Evolutionary conservation across 768 basidiomycete species (phyloP).

Genomic region (Xanthoconium purpureum): DNA sequence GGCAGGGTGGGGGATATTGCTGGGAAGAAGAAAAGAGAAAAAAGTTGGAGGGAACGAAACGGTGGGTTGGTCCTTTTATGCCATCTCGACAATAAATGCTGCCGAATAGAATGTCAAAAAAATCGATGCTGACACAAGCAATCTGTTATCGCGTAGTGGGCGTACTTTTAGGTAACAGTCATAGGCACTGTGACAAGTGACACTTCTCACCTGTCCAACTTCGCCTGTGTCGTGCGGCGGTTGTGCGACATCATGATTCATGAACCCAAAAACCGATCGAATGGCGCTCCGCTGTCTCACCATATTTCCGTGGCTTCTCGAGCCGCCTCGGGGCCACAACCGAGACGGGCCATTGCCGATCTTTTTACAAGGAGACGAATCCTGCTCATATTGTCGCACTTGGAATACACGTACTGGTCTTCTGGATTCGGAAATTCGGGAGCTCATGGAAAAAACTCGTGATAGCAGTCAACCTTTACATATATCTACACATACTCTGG

Average conservation of each 20-base stretch:
- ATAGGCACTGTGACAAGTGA: neutral
- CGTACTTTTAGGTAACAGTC: constrained; percentile 1
- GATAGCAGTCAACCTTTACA: no score
- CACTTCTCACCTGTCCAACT: neutral
- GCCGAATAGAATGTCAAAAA: constrained; percentile 13
- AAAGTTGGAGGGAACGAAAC: neutral
- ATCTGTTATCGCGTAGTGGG: neutral
- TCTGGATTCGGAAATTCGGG: no score
- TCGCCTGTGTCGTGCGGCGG: neutral
- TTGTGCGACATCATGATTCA: neutral
- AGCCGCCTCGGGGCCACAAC: no score
- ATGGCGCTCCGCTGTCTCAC: no score
- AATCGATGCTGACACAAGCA: constrained; percentile 24
- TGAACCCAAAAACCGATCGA: no score
- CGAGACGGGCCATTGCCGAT: no score
- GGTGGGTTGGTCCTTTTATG: constrained; percentile 16
- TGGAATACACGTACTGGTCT: no score
- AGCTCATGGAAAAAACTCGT: no score
- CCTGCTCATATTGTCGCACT: no score
- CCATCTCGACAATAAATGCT: constrained; percentile 2
- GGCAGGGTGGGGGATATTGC: neutral
- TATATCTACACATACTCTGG: no score
- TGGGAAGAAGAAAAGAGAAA: neutral
- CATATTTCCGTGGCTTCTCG: no score
- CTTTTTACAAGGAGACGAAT: no score